Evolutionary conservation across 2,329 filamentous ascomycete genomes (phyloP), one percentile per base, ranked within the genome.

Genomic region (Incumbomyces delicatus): DNA sequence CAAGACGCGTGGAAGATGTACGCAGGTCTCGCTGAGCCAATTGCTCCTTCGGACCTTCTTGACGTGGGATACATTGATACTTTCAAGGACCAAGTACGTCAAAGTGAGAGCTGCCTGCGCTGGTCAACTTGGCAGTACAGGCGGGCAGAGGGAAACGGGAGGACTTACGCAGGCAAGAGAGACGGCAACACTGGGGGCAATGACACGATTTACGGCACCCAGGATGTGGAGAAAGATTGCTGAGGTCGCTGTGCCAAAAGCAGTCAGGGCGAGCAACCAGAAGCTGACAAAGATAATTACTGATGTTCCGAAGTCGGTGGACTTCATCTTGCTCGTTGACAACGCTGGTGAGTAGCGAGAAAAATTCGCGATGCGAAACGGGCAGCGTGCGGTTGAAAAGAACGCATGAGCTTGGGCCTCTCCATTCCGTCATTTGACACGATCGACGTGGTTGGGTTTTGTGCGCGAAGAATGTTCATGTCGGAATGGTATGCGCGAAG

Each of bases 11-110:
- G 63, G 53, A 1, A 65, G 54, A 42, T 66, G 63, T 11, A 60
- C 65, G 51, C 61, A 66, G 2, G 55, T 52, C 34, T 58, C 59
- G 32, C 60, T 58, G n/a, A 67, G 22, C 22, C 22, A 4, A 8
- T 5, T 27, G 22, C 22, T n/a, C n/a, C 56, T 51, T 13, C 33
- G 35, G 20, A 18, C 29, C 5, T 62, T 59, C 14, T 58, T 60
- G 36, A 61, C 63, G 41, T 63, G 63, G 3, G 63, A 52, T 17
- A 63, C 64, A 38, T 66, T 64, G 5, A 67, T 52, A 18, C 54
- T 53, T 13, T 64, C 57, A 18, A 66, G 58, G 1, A 63, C 61
- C 1, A 66, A 54, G 0, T 64, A 63, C n/a, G 64, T 34, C 17
- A 30, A 34, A 8, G 48, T 41, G 16, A 43, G 22, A 2, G 27